phyloP scores from a whole-genome alignment of 2,329 filamentous ascomycete species.

The Paecilomyces dactylethromorphus region DNA sequence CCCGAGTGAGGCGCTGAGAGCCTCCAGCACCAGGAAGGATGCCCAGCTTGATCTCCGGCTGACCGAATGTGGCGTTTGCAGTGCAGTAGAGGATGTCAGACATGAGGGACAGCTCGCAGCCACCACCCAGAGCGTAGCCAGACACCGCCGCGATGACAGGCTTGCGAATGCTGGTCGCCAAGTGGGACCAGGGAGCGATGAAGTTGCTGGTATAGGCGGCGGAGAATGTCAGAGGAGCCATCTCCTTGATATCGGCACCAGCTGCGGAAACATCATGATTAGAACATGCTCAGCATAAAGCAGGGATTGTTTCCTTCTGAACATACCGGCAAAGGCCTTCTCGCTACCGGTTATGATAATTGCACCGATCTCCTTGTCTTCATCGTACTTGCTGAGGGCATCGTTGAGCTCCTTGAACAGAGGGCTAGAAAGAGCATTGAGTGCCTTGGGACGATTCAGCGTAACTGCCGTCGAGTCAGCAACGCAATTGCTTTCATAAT shows the following conservation, averaged over 20 bases:
- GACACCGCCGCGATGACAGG: slow-evolving; percentile 92
- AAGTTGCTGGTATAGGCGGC: slow-evolving; percentile 84
- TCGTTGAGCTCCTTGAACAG: slow-evolving; percentile 85
- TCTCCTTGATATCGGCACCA: slow-evolving; percentile 98
- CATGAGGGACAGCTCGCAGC: slow-evolving; percentile 97
- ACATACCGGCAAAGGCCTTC: slow-evolving; percentile 69
- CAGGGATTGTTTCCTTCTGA: neutral
- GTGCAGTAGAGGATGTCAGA: slow-evolving; percentile 92
- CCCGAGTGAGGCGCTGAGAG: slow-evolving; percentile 77
- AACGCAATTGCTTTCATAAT: neutral
- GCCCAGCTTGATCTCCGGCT: slow-evolving; percentile 94
- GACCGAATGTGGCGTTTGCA: slow-evolving; percentile 79
- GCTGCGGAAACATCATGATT: slow-evolving; percentile 39
- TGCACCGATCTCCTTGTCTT: slow-evolving; percentile 61
- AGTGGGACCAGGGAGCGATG: slow-evolving; percentile 87
- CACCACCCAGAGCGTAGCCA: slow-evolving; percentile 88
- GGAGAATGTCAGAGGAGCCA: slow-evolving; percentile 86
- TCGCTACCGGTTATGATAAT: slow-evolving; percentile 84
- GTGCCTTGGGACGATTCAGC: slow-evolving; percentile 86
- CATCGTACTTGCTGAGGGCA: slow-evolving; percentile 65
- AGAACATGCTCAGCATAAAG: neutral
- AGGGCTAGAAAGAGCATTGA: slow-evolving; percentile 88
- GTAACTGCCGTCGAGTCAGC: slow-evolving; percentile 56
- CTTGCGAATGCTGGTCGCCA: slow-evolving; percentile 81
- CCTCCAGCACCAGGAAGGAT: slow-evolving; percentile 89